Percentiles rank a stretch among this genome's conserved stretches.
These are phyloP conservation scores for Beauveria rudraprayagi DNA, from an alignment of 2,329 filamentous ascomycete genomes.

Conservation along the genomic window DNA sequence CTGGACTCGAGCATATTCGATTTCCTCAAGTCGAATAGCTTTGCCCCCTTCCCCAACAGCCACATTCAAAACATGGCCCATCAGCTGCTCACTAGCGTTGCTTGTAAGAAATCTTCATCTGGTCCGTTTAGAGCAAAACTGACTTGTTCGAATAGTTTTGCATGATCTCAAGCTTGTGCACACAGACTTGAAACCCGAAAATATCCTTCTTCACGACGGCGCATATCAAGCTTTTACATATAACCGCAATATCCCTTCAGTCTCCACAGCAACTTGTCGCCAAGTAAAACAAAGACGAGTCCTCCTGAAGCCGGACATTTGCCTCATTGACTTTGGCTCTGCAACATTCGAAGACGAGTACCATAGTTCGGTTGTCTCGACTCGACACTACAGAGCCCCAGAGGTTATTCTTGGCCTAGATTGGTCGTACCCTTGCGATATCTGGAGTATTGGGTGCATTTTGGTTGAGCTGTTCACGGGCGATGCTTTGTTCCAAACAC, in stretches of 20 bases:
- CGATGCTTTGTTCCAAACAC: constrained; percentile 63
- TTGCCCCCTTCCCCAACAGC: constrained; percentile 10
- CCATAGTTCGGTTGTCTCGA: constrained; percentile 63
- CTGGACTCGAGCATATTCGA: constrained; percentile 11
- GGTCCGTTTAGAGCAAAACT: constrained; percentile 13
- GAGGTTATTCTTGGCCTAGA: constrained; percentile 64
- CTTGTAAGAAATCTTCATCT: constrained; percentile 1
- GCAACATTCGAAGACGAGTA: constrained; percentile 68
- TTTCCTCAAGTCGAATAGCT: constrained; percentile 9
- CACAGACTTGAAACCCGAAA: constrained; percentile 68
- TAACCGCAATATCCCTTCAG: constrained; percentile 61
- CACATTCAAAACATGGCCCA: constrained; percentile 11
- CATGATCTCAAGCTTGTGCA: constrained; percentile 97
- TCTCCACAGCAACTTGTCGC: constrained; percentile 50
- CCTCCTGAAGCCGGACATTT: constrained; percentile 60
- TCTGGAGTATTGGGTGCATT: constrained; percentile 68
- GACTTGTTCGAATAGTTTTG: constrained; percentile 51
- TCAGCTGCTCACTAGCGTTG: constrained; percentile 12
- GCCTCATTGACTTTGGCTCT: constrained; percentile 63
- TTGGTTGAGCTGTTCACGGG: constrained; percentile 66
- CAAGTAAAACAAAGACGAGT: constrained; percentile 57
- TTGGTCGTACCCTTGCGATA: constrained; percentile 65
- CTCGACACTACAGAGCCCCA: constrained; percentile 60
- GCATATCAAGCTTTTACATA: constrained; percentile 64
- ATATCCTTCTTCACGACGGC: constrained; percentile 59